A percentile compares a stretch with the other conserved stretches of the same genome.
Conservation (phyloP, 2,329 filamentous ascomycete species). For the Pyrenophora teres region DNA sequence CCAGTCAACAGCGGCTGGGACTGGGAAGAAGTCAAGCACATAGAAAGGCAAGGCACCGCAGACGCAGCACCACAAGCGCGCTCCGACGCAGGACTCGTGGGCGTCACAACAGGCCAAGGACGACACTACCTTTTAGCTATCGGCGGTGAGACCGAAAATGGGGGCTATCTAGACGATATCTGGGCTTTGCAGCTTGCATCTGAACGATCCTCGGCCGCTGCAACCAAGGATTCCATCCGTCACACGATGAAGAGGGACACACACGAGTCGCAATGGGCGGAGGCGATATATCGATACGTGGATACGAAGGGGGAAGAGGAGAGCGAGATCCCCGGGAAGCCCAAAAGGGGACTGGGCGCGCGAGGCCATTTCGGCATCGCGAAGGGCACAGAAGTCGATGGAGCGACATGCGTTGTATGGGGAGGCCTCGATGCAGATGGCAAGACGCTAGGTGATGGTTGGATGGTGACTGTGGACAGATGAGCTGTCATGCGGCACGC, state of each 20-base stretch:
- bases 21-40: conserved; percentile 37
- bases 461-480: conserved; percentile 50
- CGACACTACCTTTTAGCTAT: conserved; percentile 59
- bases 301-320: conserved; percentile 53
- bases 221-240: conserved; percentile 57
- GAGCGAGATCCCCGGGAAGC: conserved; percentile 45
- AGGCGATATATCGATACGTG: conserved; percentile 54
- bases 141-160: conserved; percentile 49
- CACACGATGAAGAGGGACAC: conserved; percentile 53
- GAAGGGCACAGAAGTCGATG: conserved; percentile 52
- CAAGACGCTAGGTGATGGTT: conserved; percentile 48
- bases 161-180: conserved; percentile 50
- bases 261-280: conserved; percentile 56
- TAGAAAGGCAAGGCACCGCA: conserved; percentile 12
- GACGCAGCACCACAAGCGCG: conserved; percentile 48
- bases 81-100: conserved; percentile 51
- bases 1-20: conserved; percentile 42
- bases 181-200: conserved; percentile 60
- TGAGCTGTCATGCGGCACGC: conserved; percentile 14
- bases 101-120: conserved; percentile 58
- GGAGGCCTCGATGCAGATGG: conserved; percentile 56
- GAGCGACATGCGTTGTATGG: conserved; percentile 57
- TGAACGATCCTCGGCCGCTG: conserved; percentile 53
- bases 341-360: conserved; percentile 50
- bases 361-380: conserved; percentile 47